Evolutionary conservation across 352 stramenopile genomes (phyloP), one percentile per base, ranked within the genome.

Genomic region (Pythium guiyangense): DNA sequence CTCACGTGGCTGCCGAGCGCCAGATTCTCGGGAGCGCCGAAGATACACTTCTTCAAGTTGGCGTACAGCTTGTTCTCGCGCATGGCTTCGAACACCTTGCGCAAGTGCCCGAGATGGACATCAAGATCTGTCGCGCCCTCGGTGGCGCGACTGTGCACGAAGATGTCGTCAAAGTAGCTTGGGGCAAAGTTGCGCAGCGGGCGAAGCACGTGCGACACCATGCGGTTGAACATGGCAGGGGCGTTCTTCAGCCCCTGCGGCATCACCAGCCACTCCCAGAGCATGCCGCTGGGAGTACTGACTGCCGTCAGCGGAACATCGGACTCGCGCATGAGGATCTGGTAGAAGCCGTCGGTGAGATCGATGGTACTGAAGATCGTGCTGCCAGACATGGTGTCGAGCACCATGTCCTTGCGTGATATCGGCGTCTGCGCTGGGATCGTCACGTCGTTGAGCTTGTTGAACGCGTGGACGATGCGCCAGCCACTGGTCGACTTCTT

Each of bases 401-500:
- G 35, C 6, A 72, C 42, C 6, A 76, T 46, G 29, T 70, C 61
- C 22, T 75, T 69, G 0, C 67, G 25, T 0, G 64, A 58, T 10
- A 75, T 73, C 50, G 57, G 70, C 26, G 55, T 75, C 31, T 73
- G 63, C 17, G 66, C 56, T 1, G 60, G 57, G 4, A 76, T 59
- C 0, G 61, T 76, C 1, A 39, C 59, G 2, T 48, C 49, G 42
- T 79, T 79, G 2, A 74, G 52, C 47, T 69, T 76, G 52, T 74
- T 74, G 49, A 61, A 72, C 1, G 59, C 62, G 39, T 76, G 67
- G 20, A 79, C 59, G 45, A 75, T 71, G 6, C 54, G 43, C 57
- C 67, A 75, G 1, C 31, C 35, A 0, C 57, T 47, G 1, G 29
- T 72, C 1, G 66, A 37, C 48, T 71, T 73, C 47, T 67, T 61